Percentiles rank a stretch among this genome's conserved stretches.
These are phyloP conservation scores for Candida parachauliodes DNA, from an alignment of 805 yeast genomes.

Conservation along the genomic window DNA sequence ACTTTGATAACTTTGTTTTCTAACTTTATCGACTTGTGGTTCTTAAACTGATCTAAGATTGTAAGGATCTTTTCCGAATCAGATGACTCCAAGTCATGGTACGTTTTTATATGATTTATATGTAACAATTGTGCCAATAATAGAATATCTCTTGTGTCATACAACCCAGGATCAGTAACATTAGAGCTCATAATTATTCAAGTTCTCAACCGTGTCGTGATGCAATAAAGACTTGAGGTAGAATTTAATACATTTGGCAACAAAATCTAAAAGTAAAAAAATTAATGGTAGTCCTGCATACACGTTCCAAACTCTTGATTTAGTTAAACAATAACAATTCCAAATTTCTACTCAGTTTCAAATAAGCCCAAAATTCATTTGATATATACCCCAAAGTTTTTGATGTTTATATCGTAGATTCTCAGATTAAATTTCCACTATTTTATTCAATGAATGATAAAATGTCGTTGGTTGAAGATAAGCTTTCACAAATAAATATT, in stretches of 20 bases:
- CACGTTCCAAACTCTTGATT: too few species aligned
- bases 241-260: constrained; percentile 1
- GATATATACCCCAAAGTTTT: too few species aligned
- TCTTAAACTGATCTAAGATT: constrained; percentile 14
- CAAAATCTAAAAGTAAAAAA: too few species aligned
- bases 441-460: neutral
- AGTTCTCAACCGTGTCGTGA: neutral
- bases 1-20: constrained; percentile 10
- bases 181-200: neutral
- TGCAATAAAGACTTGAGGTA: neutral
- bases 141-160: constrained; percentile 28
- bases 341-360: too few species aligned
- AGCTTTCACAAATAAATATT: constrained; percentile 29
- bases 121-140: constrained; percentile 38
- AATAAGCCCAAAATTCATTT: too few species aligned
- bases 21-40: constrained; percentile 8
- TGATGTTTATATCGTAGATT: neutral
- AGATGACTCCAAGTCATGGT: constrained; percentile 6
- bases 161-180: constrained; percentile 8
- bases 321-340: too few species aligned
- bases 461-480: constrained; percentile 20
- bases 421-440: neutral
- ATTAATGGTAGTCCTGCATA: too few species aligned
- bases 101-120: constrained; percentile 25
- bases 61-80: constrained; percentile 17